Base-by-base conservation (phyloP, 805 yeast species). In the Lipomyces mesembrius region DNA sequence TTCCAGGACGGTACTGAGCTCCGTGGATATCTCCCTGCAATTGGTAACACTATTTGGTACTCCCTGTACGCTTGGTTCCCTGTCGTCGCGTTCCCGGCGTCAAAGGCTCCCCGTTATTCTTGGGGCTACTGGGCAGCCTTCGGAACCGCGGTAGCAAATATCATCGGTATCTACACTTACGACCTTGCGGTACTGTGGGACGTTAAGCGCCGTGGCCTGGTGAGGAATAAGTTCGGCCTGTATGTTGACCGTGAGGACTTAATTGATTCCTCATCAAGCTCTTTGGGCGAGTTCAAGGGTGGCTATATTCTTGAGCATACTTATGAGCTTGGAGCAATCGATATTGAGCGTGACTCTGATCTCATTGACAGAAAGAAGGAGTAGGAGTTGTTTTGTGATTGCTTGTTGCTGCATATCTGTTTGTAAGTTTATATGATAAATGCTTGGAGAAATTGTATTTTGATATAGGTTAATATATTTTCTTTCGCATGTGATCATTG, bases 1-100 rank as follows among this genome's bases (percentile, higher is more conserved):
- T 25, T 25, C 27, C 27, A 25, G 2, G 27, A 25, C 27, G 27
- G 2, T 25, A 25, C 27, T 25, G 27, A 25, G 27, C 27, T 25
- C 27, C 27, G 27, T 25, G 27, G 74, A 56, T 69, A 74, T 58
- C 70, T 75, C 29, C 74, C 76, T 53, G 78, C 77, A n/a, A 73
- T 77, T 14, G 78, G 76, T 32, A 77, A 78, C 57, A 73, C 75
- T 1, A 61, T 77, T 2, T 71, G 78, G n/a, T 78, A 74, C 65
- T 35, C 1, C 37, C 4, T 9, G 9, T 35, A 35, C 37, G 37
- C 37, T 35, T 35, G 37, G 14, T 35, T 79, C 52, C 81, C 80
- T 49, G 68, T 77, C 11, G 72, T 76, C 32, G 71, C 78, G 32
- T 78, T 72, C 64, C 78, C 79, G 29, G 75, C 79, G 12, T 71